Base-by-base conservation (phyloP, 2,329 filamentous ascomycete species). In the Calonectria ilicicola region DNA sequence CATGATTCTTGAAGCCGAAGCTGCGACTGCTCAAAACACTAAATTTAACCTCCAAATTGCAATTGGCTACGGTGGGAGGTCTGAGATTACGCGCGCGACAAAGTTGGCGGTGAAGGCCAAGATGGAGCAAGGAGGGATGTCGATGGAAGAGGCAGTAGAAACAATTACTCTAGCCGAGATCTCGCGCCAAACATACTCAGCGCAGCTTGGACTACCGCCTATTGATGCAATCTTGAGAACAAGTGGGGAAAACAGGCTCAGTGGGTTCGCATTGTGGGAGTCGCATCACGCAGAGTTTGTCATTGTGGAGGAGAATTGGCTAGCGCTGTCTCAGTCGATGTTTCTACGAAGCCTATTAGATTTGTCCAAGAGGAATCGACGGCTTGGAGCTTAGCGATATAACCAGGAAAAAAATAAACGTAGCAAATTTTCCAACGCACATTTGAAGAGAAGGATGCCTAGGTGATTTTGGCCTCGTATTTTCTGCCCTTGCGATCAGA, bases 261-360 rank as follows among this genome's bases (percentile, higher is more conserved):
- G 67, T 15, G 67, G 67, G 2, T 70, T 70, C 32, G 67, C 67
- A 5, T 27, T 70, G 38, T 70, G 67, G 67, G 67, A 70, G 67
- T 70, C 67, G 15, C 62, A 70, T n/a, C 67, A 70, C 35, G 67
- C 67, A 6, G 67, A 70, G 21, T 70, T 70, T 49, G 67, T n/a
- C 0, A 65, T 70, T 60, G 21, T 70, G 7, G 21, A 70, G n/a
- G 67, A 70, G 60, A 70, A 70, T 21, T 70, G 67, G 67, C 67
- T 62, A 17, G 67, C 46, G 2, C 26, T 70, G 32, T 65, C 21
- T 15, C 67, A 70, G 47, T 70, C 67, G 17, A 56, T 26, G 3
- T 65, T 70, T 17, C 40, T 70, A 2, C 56, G n/a, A 14, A 70
- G 47, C n/a, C 38, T 70, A 40, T n/a, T 70, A 14, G 62, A 70